These are phyloP conservation scores for Fragaria nilgerrensis DNA, from an alignment of 306 rosid species.

Conservation along the genomic window DNA sequence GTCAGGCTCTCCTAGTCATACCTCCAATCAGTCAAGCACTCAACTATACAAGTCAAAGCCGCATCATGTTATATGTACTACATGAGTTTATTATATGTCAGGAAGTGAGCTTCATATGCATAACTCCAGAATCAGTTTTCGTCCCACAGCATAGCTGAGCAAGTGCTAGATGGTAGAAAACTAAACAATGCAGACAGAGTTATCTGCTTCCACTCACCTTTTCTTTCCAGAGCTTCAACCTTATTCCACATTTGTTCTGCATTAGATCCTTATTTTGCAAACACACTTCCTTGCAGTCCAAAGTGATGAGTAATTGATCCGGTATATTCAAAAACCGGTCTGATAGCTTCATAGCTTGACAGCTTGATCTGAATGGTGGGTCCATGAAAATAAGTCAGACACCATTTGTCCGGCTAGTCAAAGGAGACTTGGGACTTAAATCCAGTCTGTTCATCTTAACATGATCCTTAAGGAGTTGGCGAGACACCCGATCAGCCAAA, in stretches of 20 bases:
- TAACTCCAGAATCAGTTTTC: conserved; percentile 26
- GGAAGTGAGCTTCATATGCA: conserved; percentile 29
- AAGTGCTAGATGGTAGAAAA: conserved; percentile 24
- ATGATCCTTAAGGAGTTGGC: conserved; percentile 73
- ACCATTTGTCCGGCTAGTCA: conserved; percentile 58
- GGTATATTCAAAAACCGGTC: conserved; percentile 31
- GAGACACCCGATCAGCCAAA: conserved; percentile 87
- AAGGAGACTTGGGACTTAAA: conserved; percentile 59
- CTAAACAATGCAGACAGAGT: conserved; percentile 34
- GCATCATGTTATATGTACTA: conserved; percentile 29
- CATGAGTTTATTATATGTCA: conserved; percentile 31
- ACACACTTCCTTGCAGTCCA: conserved; percentile 41
- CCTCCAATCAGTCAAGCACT: conserved; percentile 34
- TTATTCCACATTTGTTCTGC: conserved; percentile 46
- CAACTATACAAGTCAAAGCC: conserved; percentile 32
- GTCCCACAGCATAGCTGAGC: conserved; percentile 25
- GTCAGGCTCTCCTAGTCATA: conserved; percentile 13
- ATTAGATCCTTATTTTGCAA: conserved; percentile 50
- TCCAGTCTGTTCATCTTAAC: conserved; percentile 65
- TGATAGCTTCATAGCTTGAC: conserved; percentile 24
- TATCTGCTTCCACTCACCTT: conserved; percentile 38
- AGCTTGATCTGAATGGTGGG: conserved; percentile 21
- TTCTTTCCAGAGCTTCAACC: conserved; percentile 31
- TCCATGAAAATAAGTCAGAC: conserved; percentile 41
- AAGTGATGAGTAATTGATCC: conserved; percentile 35